Evolutionary conservation across 2,329 filamentous ascomycete species (phyloP), one percentile per base, ranked within the genome.

Genomic region (Sclerotiophoma versabilis): DNA sequence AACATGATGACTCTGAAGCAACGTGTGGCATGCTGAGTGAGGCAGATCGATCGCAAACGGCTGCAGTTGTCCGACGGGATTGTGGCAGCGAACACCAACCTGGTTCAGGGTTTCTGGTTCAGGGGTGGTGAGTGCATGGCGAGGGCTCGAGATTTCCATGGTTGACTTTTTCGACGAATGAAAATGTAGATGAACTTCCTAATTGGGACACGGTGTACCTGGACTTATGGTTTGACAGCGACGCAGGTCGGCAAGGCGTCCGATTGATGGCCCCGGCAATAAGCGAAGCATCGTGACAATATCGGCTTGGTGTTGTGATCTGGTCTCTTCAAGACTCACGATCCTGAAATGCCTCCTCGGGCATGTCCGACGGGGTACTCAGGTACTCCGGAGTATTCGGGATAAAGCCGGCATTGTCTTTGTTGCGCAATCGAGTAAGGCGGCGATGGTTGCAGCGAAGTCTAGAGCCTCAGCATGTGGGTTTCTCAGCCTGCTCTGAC

Each of bases 391-490:
- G 37, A 38, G 20, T 46, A 30, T 11, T 33, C 47, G 53, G 53
- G 43, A 30, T 56, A 25, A 36, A 46, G 37, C 34, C 47, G 53
- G 47, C 23, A 22, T 55, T 37, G 27, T 29, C 9, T 23, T 26
- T 43, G 42, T 56, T 51, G 49, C 60, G 48, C 22, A 33, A 65
- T 68, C 58, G 58, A 65, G 64, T 66, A 66, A 46, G 42, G 47
- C 38, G 43, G 43, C 19, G 42, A 38, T 33, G 34, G 27, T 29
- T 46, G 57, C 50, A 55, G 58, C 56, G 59, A 52, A 64, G 59
- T 68, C 70, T 70, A 62, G 70, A 57, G 65, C 62, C 59, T 59
- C 61, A 65, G 60, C 63, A 60, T 59, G 67, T 70, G 70, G 68
- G 45, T 59, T 55, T 20, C 25, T 43, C 44, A 45, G 51, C 37